Conservation (phyloP, 371 early-diverging fungal genomes). For the Parasitella parasitica region DNA sequence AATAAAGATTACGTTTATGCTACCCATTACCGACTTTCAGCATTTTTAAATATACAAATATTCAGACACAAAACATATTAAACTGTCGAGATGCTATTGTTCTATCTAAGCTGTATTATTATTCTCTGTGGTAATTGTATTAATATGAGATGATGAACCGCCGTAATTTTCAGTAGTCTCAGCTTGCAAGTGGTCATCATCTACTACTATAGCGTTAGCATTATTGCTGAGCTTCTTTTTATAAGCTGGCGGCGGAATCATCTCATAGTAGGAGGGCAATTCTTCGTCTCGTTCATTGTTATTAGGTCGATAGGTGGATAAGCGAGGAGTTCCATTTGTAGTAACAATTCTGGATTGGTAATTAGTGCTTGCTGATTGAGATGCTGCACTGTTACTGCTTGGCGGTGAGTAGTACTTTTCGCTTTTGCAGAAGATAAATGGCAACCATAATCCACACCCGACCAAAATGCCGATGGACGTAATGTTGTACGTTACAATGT, state of each 20-base stretch:
- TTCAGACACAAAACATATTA: not conserved
- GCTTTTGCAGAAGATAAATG: conserved; percentile 7
- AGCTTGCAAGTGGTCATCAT: not conserved
- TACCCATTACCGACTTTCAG: too few relatives aligned
- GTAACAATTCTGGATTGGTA: not conserved
- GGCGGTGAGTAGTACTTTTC: not conserved
- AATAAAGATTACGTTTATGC: too few relatives aligned
- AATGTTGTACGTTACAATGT: not conserved
- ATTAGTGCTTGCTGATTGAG: not conserved
- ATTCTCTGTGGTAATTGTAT: not conserved
- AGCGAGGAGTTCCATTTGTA: not conserved
- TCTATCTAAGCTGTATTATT: not conserved
- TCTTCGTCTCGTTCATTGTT: not conserved
- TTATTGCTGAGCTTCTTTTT: not conserved
- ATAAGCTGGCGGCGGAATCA: conserved; percentile 6
- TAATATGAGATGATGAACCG: not conserved
- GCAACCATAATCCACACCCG: not conserved
- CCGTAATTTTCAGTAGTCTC: not conserved
- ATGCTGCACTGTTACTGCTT: not conserved
- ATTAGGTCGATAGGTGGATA: not conserved
- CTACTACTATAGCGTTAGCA: not conserved
- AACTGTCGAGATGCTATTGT: not conserved
- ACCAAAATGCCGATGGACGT: not conserved
- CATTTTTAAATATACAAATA: not conserved
- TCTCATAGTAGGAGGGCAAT: conserved; percentile 11